Evolutionary conservation across 1,139 yeast species (phyloP).

Genomic region (Debaryomycetaceae sp.): DNA sequence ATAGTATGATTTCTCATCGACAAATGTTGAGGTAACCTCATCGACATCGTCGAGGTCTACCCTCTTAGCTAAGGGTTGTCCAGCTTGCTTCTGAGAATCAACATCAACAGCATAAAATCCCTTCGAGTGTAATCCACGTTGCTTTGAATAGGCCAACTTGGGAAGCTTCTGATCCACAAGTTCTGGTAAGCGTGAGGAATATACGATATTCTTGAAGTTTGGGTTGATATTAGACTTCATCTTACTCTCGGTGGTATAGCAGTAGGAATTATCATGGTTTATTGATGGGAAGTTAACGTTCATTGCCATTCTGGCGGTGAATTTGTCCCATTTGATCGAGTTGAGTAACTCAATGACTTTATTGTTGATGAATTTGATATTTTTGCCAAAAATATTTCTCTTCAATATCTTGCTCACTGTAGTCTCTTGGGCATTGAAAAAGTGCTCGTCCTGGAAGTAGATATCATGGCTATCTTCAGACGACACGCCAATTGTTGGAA

Average conservation of each 20-base stretch:
- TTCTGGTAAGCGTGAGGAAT: background rate
- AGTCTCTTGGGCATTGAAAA: conserved; percentile 14
- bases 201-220: conserved; percentile 7
- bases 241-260: conserved; percentile 14
- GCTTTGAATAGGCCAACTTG: background rate
- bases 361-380: conserved; percentile 23
- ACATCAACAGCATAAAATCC: background rate
- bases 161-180: background rate
- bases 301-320: conserved; percentile 7
- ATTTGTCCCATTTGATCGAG: conserved; percentile 5
- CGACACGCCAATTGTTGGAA: conserved; percentile 27
- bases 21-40: conserved; percentile 11
- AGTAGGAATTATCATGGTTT: conserved; percentile 24
- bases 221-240: conserved; percentile 5
- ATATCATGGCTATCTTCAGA: conserved; percentile 27
- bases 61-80: background rate
- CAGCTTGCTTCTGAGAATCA: background rate
- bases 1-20: conserved; percentile 16
- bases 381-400: conserved; percentile 23
- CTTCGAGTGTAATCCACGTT: background rate
- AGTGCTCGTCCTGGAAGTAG: conserved; percentile 32
- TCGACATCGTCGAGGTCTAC: conserved; percentile 3
- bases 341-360: conserved; percentile 18
- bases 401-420: conserved; percentile 10
- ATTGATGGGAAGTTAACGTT: conserved; percentile 34